These are phyloP conservation scores for Kurtzmaniella quercitrusa DNA, from an alignment of 1,139 yeast species.

Conservation along the genomic window DNA sequence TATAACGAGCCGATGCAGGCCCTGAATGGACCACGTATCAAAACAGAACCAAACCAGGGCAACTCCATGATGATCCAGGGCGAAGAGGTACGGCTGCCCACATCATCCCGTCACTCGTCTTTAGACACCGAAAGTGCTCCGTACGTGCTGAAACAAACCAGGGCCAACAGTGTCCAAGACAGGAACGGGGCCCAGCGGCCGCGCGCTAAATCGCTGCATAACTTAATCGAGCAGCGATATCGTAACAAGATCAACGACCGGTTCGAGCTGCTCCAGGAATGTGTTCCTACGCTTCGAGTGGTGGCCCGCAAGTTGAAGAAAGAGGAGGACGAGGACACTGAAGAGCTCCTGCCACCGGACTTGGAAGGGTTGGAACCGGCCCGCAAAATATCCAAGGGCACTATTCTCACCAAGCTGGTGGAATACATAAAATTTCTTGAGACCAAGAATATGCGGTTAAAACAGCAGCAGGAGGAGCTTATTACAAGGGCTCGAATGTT, in stretches of 20 bases:
- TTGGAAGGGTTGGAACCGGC: constrained; percentile 46
- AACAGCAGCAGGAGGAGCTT: constrained; percentile 30
- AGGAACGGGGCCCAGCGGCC: constrained; percentile 8
- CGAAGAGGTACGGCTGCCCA: neutral
- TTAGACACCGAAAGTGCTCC: neutral
- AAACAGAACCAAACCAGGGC: no score
- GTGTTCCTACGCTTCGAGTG: constrained; percentile 39
- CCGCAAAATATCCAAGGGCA: constrained; percentile 41
- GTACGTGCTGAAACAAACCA: neutral
- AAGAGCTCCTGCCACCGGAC: constrained; percentile 13
- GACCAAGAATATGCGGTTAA: constrained; percentile 32
- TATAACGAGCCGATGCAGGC: neutral
- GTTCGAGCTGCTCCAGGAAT: constrained; percentile 35
- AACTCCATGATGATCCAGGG: neutral
- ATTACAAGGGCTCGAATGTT: constrained; percentile 23
- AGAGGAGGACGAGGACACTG: constrained; percentile 14
- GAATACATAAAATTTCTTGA: constrained; percentile 44
- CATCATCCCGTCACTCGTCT: neutral
- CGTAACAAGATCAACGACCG: constrained; percentile 44
- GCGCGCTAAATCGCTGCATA: constrained; percentile 34
- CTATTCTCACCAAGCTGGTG: constrained; percentile 39
- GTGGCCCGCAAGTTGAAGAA: constrained; percentile 21
- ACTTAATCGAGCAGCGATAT: constrained; percentile 43
- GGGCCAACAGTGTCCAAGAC: neutral
- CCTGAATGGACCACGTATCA: no score